A percentile compares a stretch with the other conserved stretches of the same genome.
phyloP scores from a whole-genome alignment of 202 grass and related monocot species.

The Alloteropsis angusta region DNA sequence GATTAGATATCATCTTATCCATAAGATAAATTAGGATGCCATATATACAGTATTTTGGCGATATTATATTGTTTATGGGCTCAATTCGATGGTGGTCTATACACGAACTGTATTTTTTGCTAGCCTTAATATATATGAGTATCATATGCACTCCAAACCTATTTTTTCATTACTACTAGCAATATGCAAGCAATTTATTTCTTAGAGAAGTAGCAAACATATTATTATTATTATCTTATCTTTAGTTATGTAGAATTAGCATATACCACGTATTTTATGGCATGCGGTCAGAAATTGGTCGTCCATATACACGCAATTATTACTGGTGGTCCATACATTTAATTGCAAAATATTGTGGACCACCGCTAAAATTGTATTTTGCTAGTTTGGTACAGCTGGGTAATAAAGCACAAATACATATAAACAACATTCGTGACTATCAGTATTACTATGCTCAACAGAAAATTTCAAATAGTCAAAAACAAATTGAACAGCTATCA shows the following conservation, averaged over 20 bases:
- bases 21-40: not conserved
- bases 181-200: not conserved
- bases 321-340: not conserved
- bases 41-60: not conserved
- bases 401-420: not conserved
- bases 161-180: not conserved
- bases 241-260: not conserved
- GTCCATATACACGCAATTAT: not conserved
- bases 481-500: not conserved
- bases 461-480: not conserved
- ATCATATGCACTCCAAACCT: not conserved
- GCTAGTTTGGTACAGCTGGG: not conserved
- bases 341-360: not conserved
- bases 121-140: not conserved
- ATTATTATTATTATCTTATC: not conserved
- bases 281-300: too few relatives aligned
- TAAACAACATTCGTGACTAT: not conserved
- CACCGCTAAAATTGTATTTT: not conserved
- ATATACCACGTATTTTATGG: not conserved
- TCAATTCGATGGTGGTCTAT: too few relatives aligned
- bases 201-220: not conserved
- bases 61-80: not conserved
- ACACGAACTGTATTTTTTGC: not conserved
- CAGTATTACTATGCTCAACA: not conserved
- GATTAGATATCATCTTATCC: not conserved